Base-by-base conservation (phyloP, 75 land plant genomes). In the Sequoiadendron giganteum region DNA sequence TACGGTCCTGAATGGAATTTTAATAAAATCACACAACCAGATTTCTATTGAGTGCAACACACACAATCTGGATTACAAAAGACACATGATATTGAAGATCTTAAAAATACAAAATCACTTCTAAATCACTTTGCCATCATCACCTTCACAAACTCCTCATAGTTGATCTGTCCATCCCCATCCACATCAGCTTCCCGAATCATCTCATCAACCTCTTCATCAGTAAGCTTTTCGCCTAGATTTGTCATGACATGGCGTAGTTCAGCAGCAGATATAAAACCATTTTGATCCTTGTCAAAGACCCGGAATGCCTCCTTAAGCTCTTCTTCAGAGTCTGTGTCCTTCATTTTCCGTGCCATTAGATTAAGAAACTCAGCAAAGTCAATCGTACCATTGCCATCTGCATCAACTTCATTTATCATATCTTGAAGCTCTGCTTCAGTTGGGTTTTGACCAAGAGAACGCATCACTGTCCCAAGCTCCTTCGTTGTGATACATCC, bases 191-290 rank as follows among this genome's bases (percentile, higher is more conserved):
- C 95, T 86, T 94, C 95, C n/a, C 95, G 91, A 82, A 94, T 94
- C 95, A 94, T 94, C 76, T 94, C 95, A 72, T 95, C 96, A 28
- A 95, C 96, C 86, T 95, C 96, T 30, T 95, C 96, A 85, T 95
- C 96, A 21, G 94, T 95, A 40, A 95, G 94, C 86, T 95, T 95
- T 89, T 95, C 96, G 34, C 97, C 97, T 38, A 95, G 83, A 89
- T 95, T 95, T 25, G 96, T 95, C 97, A 95, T 95, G 86, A 95
- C 97, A 89, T 95, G 97, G 42, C 97, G 93, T 21, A 95, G 93
- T 87, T 95, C 96, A 39, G 92, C 93, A 56, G 96, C 96, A n/a
- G 96, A 94, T 81, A 95, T 95, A 92, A 94, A 95, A 36, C 96
- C 96, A 86, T 95, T 95, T 90, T 95, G 96, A 86, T 95, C 96